Conservation (phyloP, 164 flowering plant genomes). For the Berberis vulgaris region DNA sequence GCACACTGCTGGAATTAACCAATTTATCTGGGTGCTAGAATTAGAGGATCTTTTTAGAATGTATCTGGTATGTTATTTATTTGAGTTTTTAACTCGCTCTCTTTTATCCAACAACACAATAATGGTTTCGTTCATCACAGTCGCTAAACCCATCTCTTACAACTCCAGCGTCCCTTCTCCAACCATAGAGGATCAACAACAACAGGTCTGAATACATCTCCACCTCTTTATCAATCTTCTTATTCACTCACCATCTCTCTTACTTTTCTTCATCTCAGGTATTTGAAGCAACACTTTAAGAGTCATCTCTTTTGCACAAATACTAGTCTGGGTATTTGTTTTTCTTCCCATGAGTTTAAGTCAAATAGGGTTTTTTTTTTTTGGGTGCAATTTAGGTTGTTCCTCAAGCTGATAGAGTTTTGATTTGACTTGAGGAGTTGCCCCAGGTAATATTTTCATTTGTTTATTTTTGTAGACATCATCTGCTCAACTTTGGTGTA, state of each 20-base stretch:
- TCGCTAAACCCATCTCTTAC: slow-evolving; percentile 30
- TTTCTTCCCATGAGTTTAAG: neutral
- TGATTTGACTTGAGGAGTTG: slow-evolving; percentile 67
- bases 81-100: too few relatives aligned
- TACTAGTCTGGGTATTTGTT: neutral
- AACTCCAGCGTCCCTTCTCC: slow-evolving; percentile 20
- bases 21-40: too few relatives aligned
- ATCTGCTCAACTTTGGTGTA: too few relatives aligned
- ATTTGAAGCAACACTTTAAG: slow-evolving; percentile 28
- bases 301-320: slow-evolving; percentile 15
- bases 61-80: too few relatives aligned
- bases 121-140: slow-evolving; percentile 24
- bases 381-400: slow-evolving; percentile 36
- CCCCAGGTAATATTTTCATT: slow-evolving; percentile 41
- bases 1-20: too few relatives aligned
- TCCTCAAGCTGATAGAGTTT: slow-evolving; percentile 82
- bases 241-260: neutral
- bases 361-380: neutral
- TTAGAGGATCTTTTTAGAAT: too few relatives aligned
- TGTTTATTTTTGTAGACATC: too few relatives aligned
- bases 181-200: slow-evolving; percentile 11
- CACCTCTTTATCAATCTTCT: neutral
- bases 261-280: slow-evolving; percentile 22
- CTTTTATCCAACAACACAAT: too few relatives aligned
- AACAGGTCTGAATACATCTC: slow-evolving; percentile 11